Base-by-base conservation (phyloP, 768 basidiomycete genomes). In the Chalciporus piperatus region DNA sequence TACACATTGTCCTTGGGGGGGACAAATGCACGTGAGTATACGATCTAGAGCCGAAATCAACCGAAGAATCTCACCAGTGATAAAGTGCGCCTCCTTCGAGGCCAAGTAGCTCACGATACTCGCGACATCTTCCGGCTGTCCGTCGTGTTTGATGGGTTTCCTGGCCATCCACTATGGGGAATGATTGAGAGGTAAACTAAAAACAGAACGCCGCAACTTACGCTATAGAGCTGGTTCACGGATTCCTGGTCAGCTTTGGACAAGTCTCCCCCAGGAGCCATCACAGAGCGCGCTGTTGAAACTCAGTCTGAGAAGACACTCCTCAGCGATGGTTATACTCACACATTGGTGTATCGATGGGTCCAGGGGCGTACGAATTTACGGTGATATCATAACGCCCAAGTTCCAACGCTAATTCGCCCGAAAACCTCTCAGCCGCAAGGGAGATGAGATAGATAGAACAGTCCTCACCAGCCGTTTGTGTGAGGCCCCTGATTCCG, bases 401-500 rank as follows among this genome's bases (percentile, higher is more conserved):
- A 23, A 72, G 59, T 54, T 76, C 74, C 10, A 59, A 17, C 22
- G 63, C 57, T 58, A 19, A 35, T 23, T 6, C 9, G 9, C 8
- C 16, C 35, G 6, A 32, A 33, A 19, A 19, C 13, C 13, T 14
- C 16, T 48, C 17, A 47, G 17, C 50, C 3, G 19, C 35, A 19
- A 5, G 9, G 9, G 27, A 10, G n/a, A 22, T 4, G 7, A 12
- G 1, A 17, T 13, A 3, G 16, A 25, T 39, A 25, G 7, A 1
- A 14, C 3, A 10, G 37, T 37, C 39, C 50, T 41, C 58, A 75
- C 76, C 71, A 1, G 68, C 63, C 3, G 59, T 59, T 48, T 76
- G 76, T 7, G 74, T 77, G 17, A 78, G 47, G 1, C 71, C 72
- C 27, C 74, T 70, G 27, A 78, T 48, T 9, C 72, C 73, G 30